Evolutionary conservation across 768 basidiomycete species (phyloP).

Genomic region (Dentipellis fragilis): DNA sequence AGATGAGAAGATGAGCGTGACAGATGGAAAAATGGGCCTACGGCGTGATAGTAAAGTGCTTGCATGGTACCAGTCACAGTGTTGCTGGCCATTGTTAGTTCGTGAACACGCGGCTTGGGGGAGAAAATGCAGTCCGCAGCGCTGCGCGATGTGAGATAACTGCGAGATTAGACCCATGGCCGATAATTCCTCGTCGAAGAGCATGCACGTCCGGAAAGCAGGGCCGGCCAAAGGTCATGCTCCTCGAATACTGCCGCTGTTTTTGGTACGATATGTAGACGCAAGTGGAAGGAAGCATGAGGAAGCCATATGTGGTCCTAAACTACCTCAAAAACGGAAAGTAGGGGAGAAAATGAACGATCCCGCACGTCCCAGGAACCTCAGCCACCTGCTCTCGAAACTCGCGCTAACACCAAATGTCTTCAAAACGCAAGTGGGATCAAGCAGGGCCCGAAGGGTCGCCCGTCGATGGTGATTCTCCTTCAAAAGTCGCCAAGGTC

Average conservation of each 20-base stretch:
- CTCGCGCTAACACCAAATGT: conserved; percentile 28
- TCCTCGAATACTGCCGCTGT: background rate
- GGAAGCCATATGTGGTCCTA: background rate
- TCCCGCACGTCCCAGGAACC: background rate
- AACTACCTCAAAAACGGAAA: no score
- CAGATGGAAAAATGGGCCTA: background rate
- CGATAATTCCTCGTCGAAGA: no score
- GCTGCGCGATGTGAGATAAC: no score
- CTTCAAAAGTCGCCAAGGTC: conserved; percentile 31
- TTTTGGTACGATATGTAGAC: background rate
- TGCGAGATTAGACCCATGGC: no score
- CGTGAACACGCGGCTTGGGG: no score
- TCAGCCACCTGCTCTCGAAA: background rate
- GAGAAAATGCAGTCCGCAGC: no score
- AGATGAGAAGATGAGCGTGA: background rate
- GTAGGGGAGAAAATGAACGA: background rate
- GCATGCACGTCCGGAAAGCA: background rate
- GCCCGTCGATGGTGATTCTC: conserved; percentile 30
- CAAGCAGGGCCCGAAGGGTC: conserved; percentile 38
- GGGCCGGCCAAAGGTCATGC: background rate
- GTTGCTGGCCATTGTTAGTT: background rate
- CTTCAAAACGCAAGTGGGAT: conserved; percentile 80
- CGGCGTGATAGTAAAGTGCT: background rate
- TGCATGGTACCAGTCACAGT: background rate
- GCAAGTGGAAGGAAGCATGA: background rate